Evolutionary conservation across 108 stramenopile species (phyloP), one percentile per base, ranked within the genome.

Genomic region (Skeletonema grethae): DNA sequence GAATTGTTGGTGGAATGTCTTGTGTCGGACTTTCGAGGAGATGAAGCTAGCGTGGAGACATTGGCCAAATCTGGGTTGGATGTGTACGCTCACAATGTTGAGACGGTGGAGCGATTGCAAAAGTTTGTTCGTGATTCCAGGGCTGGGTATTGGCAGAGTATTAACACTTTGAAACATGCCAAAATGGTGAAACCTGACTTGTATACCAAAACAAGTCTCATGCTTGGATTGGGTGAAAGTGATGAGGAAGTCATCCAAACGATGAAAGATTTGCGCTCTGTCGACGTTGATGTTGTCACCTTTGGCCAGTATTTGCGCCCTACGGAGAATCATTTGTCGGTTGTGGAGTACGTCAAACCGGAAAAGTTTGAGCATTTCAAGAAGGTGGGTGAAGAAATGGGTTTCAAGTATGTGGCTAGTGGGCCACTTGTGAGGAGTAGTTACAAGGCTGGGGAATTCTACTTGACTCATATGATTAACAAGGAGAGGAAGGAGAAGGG

Each of bases 81-180:
- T 80, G 99, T 99, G 7, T 99, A 97, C 73, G 99, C 99, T 9
- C 99, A 99, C 90, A 99, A 99, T 77, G 83, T 99, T 13, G 99
- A 99, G 76, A 99, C 99, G 8, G 99, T 99, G 7, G 93, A 96
- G 71, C 69, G 97, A 31, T 74, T 98, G 29, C 94, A 95, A 80
- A 87, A 87, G 69, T 86, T 82, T 82, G 96, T 98, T 18, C 87
- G 97, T 1, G 97, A 98, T 86, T 82, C 87, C 18, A 81, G 98
- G 59, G 99, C 99, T 5, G 89, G 85, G 0, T 99, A 99, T 72
- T 64, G 82, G 50, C 99, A 99, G 76, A 92, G 88, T 35, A 85
- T 99, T 18, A 72, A 70, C 18, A 96, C 96, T 0, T 73, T 99
- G 77, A 78, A 82, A 60, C 89, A 90, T 70, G 98, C 96, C 36